Evolutionary conservation across 768 basidiomycete species (phyloP).

Genomic region (Chalciporus sphaerocephalus): DNA sequence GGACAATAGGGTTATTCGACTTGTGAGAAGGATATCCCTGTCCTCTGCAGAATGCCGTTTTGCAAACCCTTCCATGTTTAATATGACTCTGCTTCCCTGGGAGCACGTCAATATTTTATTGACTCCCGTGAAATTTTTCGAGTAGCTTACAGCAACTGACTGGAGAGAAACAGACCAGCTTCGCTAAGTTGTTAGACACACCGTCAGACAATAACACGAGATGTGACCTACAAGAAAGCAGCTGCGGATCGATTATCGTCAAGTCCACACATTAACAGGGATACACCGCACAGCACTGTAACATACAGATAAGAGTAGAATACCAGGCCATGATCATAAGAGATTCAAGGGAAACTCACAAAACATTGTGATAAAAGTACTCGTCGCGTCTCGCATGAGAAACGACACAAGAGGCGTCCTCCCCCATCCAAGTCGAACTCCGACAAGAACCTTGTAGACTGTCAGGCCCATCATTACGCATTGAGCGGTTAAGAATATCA

Average conservation of each 20-base stretch:
- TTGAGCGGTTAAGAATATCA: slow-evolving; percentile 30
- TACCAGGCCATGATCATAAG: not conserved
- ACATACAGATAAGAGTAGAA: not conserved
- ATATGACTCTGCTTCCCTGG: slow-evolving; percentile 23
- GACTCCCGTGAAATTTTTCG: not conserved
- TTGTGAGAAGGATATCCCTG: slow-evolving; percentile 10
- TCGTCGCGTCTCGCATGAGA: slow-evolving; percentile 44
- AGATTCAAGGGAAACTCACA: slow-evolving; percentile 22
- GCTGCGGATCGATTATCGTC: not conserved
- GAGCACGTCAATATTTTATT: not conserved
- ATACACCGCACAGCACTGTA: slow-evolving; percentile 3
- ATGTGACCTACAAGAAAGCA: slow-evolving; percentile 5
- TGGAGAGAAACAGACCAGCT: slow-evolving; percentile 16
- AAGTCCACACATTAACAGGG: not conserved
- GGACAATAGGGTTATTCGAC: slow-evolving; percentile 3
- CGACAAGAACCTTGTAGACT: slow-evolving; percentile 32
- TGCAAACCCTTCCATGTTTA: slow-evolving; percentile 22
- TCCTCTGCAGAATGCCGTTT: not conserved
- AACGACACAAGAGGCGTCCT: slow-evolving; percentile 38
- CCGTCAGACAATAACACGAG: not conserved
- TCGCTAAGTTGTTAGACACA: slow-evolving; percentile 2
- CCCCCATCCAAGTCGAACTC: slow-evolving; percentile 37
- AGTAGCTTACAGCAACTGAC: slow-evolving; percentile 17
- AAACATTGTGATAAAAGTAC: slow-evolving; percentile 40
- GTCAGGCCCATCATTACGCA: slow-evolving; percentile 38